Base-by-base conservation (phyloP, 2,329 filamentous ascomycete genomes). In the Dactylonectria macrodidyma region DNA sequence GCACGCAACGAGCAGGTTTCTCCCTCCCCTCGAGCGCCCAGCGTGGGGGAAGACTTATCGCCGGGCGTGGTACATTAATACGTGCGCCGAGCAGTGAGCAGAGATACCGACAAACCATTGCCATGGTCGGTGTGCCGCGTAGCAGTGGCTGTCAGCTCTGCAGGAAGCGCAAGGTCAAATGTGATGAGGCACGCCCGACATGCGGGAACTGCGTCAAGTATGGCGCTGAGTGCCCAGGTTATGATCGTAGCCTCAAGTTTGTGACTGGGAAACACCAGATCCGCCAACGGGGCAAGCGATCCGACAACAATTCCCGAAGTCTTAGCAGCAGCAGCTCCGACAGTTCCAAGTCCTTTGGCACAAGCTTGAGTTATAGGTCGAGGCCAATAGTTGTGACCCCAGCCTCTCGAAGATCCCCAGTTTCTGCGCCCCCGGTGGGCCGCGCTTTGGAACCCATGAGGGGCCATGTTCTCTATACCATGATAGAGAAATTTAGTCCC, bases 161-260 rank as follows among this genome's bases (percentile, higher is more conserved):
- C 73, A 78, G 81, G 65, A 81, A 78, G 73, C 78, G 82, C 62
- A 79, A 79, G 55, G 79, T 84, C 65, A 82, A 84, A 77, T 87
- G 85, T 68, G 85, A 87, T 71, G 80, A 85, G 73, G 76, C 69
- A 24, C 80, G 78, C 11, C 85, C 84, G 11, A 76, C 73, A 60
- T 83, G 82, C 62, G 75, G 73, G 26, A 84, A 84, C 59, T 84
- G 82, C 71, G 66, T 74, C 60, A 81, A 76, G 59, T 83, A 83
- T 65, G 80, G 81, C 41, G 78, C 74, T 24, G 73, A 74, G 8
- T 84, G 81, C 62, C 80, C 81, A 6, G 82, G 81, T n/a, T 84
- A 82, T 66, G 78, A 81, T 52, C 76, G 78, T 36, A 67, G 68
- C 46, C 72, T 78, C 68, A 84, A 84, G 71, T 84, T 84, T 62